Evolutionary conservation across 2,329 filamentous ascomycete genomes (phyloP).

Genomic region (Pseudogymnoascus pannorum): DNA sequence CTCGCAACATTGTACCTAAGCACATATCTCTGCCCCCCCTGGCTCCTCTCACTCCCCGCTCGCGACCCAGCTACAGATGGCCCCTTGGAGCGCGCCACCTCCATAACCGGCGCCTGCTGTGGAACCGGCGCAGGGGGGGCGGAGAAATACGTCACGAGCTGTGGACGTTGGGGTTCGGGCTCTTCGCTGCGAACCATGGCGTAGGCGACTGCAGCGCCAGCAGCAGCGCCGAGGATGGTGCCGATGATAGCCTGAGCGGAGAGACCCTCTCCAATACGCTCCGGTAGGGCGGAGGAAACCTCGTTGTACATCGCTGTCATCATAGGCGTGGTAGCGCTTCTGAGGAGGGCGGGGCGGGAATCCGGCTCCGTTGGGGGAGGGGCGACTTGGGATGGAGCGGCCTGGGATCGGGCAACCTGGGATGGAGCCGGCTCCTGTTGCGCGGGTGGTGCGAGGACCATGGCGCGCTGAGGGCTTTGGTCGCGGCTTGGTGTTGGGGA

Average conservation of each 20-base stretch:
- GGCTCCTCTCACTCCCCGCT: not conserved
- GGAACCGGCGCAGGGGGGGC: not conserved
- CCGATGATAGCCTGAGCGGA: slow-evolving; percentile 62
- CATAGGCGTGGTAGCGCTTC: not conserved
- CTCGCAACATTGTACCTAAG: not conserved
- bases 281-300: not conserved
- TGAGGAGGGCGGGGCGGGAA: not conserved
- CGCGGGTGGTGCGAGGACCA: not conserved
- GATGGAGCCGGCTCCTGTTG: not conserved
- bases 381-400: too few species aligned
- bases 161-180: slow-evolving; percentile 12
- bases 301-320: not conserved
- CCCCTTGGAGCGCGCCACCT: not conserved
- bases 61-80: not conserved
- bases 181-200: slow-evolving; percentile 57
- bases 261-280: not conserved
- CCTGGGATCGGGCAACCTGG: not conserved
- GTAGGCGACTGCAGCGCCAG: slow-evolving; percentile 70
- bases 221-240: slow-evolving; percentile 70
- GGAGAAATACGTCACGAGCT: slow-evolving; percentile 3
- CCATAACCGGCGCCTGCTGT: not conserved
- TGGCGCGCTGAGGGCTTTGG: not conserved
- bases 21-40: not conserved
- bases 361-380: not conserved
- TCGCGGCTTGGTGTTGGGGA: not conserved